A percentile compares a stretch with the other conserved stretches of the same genome.
These are phyloP conservation scores for Colletotrichum sp. DNA, from an alignment of 2,329 filamentous ascomycete species.

Conservation along the genomic window DNA sequence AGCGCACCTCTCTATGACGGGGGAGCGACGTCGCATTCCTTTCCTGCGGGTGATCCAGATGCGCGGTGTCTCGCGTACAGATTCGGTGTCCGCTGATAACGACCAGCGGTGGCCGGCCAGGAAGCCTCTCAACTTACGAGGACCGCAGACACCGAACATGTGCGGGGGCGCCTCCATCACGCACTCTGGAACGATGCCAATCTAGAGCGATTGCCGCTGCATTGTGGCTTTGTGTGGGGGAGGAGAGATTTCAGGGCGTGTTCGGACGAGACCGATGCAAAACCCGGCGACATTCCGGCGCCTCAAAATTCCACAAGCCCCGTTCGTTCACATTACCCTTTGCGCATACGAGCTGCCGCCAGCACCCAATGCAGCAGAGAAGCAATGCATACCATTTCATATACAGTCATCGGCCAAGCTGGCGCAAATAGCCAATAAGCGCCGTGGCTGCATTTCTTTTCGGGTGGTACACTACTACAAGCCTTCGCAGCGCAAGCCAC, in stretches of 20 bases:
- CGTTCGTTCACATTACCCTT: neutral
- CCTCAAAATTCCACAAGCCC: neutral
- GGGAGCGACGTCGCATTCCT: neutral
- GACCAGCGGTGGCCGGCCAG: neutral
- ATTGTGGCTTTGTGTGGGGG: neutral
- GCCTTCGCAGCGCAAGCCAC: neutral
- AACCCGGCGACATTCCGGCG: neutral
- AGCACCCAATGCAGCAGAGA: neutral
- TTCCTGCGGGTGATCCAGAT: neutral
- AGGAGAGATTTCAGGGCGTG: neutral
- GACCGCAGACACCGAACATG: neutral
- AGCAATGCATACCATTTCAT: neutral
- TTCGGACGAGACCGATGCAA: neutral
- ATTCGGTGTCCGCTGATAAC: neutral
- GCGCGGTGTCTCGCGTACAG: neutral
- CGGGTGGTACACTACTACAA: neutral
- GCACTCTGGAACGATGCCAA: neutral
- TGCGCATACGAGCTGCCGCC: neutral
- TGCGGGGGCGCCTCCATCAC: neutral
- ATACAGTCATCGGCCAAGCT: neutral
- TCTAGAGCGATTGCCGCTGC: neutral
- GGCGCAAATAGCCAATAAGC: neutral
- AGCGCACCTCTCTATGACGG: neutral
- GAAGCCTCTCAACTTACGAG: neutral
- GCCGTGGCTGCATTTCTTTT: neutral